phyloP scores from a whole-genome alignment of 2,329 filamentous ascomycete species.

The Aspergillus sojae region DNA sequence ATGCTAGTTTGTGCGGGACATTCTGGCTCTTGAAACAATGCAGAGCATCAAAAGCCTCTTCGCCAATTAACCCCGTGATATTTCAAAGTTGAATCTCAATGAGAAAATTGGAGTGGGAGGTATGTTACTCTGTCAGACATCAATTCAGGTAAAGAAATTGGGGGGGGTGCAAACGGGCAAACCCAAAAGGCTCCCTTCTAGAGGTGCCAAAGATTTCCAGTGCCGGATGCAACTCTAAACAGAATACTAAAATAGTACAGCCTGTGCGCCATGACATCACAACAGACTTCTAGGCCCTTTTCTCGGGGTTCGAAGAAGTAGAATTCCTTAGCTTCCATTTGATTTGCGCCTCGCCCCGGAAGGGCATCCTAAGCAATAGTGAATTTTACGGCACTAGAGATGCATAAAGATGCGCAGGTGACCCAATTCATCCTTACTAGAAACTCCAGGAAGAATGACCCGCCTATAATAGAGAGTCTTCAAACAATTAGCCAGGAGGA shows the following conservation, averaged over 20 bases:
- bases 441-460: background rate
- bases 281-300: background rate
- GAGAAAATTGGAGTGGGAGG: background rate
- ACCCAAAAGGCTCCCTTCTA: background rate
- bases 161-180: background rate
- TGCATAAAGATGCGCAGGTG: background rate
- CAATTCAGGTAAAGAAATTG: background rate
- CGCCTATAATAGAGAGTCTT: background rate
- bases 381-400: background rate
- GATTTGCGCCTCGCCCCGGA: background rate
- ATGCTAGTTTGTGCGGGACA: background rate
- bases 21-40: background rate
- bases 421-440: too few species aligned
- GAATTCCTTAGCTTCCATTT: background rate
- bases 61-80: background rate
- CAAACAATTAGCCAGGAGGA: background rate
- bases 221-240: background rate
- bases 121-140: background rate
- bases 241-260: background rate
- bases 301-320: background rate
- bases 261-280: background rate
- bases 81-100: background rate
- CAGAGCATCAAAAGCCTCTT: background rate
- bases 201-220: background rate
- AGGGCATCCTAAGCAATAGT: background rate